Percentiles rank a stretch among this genome's conserved stretches.
Evolutionary conservation across 1,139 yeast species (phyloP).

Genomic region (Suhomyces terraborum): DNA sequence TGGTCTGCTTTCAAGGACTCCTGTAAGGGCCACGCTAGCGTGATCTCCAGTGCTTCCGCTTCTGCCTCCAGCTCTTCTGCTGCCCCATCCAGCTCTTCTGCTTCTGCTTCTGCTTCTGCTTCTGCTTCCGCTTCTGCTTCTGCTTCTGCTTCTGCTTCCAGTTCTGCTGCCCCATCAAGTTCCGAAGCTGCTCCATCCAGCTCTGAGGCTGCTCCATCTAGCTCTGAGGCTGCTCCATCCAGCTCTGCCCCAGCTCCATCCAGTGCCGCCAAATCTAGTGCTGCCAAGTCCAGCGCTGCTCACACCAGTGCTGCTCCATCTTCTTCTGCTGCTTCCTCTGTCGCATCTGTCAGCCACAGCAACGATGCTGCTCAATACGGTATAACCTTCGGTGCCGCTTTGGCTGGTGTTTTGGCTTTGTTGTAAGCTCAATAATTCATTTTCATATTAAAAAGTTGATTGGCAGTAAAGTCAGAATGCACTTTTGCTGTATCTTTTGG

Average conservation of each 20-base stretch:
- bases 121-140: conserved; percentile 25
- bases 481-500: conserved; percentile 7
- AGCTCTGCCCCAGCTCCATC: conserved; percentile 8
- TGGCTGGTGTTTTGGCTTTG: conserved; percentile 23
- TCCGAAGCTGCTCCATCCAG: conserved; percentile 18
- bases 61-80: conserved; percentile 24
- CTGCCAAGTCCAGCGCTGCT: conserved; percentile 7
- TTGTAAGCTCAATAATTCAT: conserved; percentile 17
- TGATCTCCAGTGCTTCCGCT: conserved; percentile 27
- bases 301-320: conserved; percentile 1
- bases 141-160: conserved; percentile 19
- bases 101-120: conserved; percentile 31
- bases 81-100: conserved; percentile 29
- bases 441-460: conserved; percentile 6
- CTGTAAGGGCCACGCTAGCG: conserved; percentile 46
- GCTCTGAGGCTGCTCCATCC: conserved; percentile 15
- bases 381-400: conserved; percentile 22
- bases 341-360: conserved; percentile 1
- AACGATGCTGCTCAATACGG: conserved; percentile 4
- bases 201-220: conserved; percentile 17
- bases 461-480: conserved; percentile 3
- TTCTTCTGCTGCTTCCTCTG: conserved; percentile 6
- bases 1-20: conserved; percentile 53
- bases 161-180: conserved; percentile 20
- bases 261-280: neutral